Base-by-base conservation (phyloP, 768 basidiomycete species). In the Auricularia sp. region DNA sequence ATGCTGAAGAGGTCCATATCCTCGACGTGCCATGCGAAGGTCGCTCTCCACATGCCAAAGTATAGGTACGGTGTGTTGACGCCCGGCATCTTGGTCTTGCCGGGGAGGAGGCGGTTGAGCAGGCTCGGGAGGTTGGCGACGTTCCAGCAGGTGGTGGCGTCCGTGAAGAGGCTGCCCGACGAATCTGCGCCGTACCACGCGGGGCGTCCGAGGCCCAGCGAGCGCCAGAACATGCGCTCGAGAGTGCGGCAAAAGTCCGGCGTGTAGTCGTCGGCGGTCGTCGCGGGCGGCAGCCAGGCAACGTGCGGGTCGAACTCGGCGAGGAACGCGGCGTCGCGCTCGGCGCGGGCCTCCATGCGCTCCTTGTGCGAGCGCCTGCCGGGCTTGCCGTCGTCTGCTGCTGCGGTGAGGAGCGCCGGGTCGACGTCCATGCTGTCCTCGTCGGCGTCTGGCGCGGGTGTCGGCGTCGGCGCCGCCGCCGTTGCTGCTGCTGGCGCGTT, bases 1-100 rank as follows among this genome's bases (percentile, higher is more conserved):
- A 99, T 98, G 64, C 93, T 95, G 76, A 96, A 98, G 1, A 99
- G 81, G 72, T 99, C 97, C 91, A 98, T 97, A 74, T 99, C 97
- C 75, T 99, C 97, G 60, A 99, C 97, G 70, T 99, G 97, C 96
- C 97, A 99, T 0, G 94, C 92, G 75, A 98, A 98, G 0, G 93
- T 93, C 29, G 96, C 96, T 61, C 94, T 82, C 97, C 97, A 99
- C 95, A 98, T 98, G 67, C 97, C 97, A 73, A 95, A 98, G 75
- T 98, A 98, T 2, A 98, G 83, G 73, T 98, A 98, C 0, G 96
- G 96, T 2, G 93, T 88, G 71, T 98, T 98, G 60, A 99, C 97
- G 8, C 97, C 97, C 0, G 96, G 95, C 34, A 99, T 78, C 47
- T 87, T 84, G 62, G 87, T 83, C 6, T 86, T 80, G 12, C 83